Conservation (phyloP, 371 early-diverging fungal species). For the Rhizomucor miehei region DNA sequence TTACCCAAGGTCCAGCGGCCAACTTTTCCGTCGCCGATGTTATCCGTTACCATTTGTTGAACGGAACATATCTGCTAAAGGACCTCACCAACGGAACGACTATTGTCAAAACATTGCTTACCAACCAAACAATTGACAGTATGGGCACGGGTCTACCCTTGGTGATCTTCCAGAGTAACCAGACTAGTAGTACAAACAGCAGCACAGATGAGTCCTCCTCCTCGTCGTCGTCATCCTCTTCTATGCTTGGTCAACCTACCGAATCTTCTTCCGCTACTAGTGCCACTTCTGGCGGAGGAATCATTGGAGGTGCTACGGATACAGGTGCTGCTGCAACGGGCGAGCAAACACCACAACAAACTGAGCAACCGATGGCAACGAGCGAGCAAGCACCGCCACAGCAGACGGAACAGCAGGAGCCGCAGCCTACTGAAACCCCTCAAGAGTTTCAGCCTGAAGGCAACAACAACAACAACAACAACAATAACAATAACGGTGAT, state of each 20-base stretch:
- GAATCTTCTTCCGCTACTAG: too few species aligned
- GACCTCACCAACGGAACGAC: constrained; percentile 12
- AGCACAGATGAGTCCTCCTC: background rate
- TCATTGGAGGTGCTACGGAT: background rate
- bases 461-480: background rate
- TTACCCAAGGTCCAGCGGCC: constrained; percentile 6
- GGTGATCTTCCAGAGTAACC: constrained; percentile 19
- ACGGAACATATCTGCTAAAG: constrained; percentile 20
- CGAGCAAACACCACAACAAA: background rate
- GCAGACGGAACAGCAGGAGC: background rate
- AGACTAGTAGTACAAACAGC: constrained; percentile 8
- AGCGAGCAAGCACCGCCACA: background rate
- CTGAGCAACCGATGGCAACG: too few species aligned
- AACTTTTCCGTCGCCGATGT: constrained; percentile 25
- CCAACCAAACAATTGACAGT: constrained; percentile 19
- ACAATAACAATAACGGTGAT: background rate
- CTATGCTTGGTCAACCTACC: too few species aligned
- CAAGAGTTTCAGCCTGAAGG: too few species aligned
- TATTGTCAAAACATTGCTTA: constrained; percentile 23
- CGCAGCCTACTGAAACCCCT: background rate
- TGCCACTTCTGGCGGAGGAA: too few species aligned
- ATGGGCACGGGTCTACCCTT: constrained; percentile 24
- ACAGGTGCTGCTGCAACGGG: background rate
- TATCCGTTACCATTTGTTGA: constrained; percentile 30
- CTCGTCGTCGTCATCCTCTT: too few species aligned